phyloP scores from a whole-genome alignment of 768 basidiomycete species.

The Gelatoporia subvermispora region DNA sequence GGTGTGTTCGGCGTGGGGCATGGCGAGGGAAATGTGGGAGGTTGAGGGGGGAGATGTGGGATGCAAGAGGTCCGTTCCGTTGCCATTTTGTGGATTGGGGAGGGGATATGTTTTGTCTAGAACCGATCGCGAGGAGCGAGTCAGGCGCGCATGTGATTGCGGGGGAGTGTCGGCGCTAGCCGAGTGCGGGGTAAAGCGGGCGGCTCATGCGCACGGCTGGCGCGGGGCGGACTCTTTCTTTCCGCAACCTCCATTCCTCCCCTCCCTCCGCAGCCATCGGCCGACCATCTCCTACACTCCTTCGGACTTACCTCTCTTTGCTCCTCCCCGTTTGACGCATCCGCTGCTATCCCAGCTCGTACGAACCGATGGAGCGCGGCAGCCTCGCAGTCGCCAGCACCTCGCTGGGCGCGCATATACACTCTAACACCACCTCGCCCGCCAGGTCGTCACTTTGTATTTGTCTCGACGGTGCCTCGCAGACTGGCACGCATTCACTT shows the following conservation, averaged over 20 bases:
- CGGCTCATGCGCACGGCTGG: background rate
- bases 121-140: constrained; percentile 14
- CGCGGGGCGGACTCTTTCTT: background rate
- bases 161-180: background rate
- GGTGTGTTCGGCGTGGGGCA: constrained; percentile 58
- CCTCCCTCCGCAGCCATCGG: background rate
- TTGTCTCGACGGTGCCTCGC: too few species aligned
- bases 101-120: constrained; percentile 7
- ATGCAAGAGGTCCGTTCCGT: background rate
- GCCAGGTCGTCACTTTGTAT: too few species aligned
- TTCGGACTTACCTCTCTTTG: too few species aligned
- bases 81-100: constrained; percentile 14
- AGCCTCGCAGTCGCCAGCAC: background rate
- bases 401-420: background rate
- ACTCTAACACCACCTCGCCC: too few species aligned
- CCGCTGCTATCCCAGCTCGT: background rate
- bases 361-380: too few species aligned
- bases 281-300: background rate
- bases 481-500: too few species aligned
- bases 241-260: background rate
- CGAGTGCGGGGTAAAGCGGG: background rate
- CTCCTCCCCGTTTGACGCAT: too few species aligned
- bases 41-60: constrained; percentile 6
- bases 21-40: constrained; percentile 21
- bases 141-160: constrained; percentile 8